These are phyloP conservation scores for Trichosphaerium sp. DNA, from an alignment of 78 protist species.

Conservation along the genomic window DNA sequence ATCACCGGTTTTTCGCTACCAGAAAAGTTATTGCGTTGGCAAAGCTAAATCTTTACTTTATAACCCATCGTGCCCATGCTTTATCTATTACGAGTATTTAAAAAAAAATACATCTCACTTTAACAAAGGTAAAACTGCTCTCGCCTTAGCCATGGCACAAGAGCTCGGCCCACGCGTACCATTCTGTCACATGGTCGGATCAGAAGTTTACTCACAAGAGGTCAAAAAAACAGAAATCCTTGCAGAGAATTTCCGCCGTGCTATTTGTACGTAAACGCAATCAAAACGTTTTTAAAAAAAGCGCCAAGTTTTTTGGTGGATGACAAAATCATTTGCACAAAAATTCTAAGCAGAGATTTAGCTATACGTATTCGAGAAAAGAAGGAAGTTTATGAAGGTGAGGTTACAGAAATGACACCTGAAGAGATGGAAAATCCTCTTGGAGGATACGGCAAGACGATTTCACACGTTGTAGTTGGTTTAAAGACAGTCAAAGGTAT, in stretches of 20 bases:
- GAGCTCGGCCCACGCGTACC: slow-evolving; percentile 98
- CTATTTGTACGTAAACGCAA: slow-evolving; percentile 76
- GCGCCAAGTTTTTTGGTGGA: background rate
- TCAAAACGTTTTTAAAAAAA: background rate
- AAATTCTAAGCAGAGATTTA: background rate
- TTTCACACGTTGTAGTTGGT: slow-evolving; percentile 87
- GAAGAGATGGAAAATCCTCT: slow-evolving; percentile 91
- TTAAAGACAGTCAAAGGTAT: slow-evolving; percentile 62
- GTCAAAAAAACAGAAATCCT: slow-evolving; percentile 96
- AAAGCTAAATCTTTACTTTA: background rate
- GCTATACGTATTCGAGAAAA: slow-evolving; percentile 95
- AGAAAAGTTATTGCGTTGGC: too few relatives aligned
- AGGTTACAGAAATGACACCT: slow-evolving; percentile 94
- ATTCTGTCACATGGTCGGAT: slow-evolving; percentile 97
- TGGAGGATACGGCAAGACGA: slow-evolving; percentile 93
- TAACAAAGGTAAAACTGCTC: slow-evolving; percentile 85
- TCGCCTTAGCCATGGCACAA: slow-evolving; percentile 92
- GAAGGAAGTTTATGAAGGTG: slow-evolving; percentile 99
- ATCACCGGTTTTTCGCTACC: too few relatives aligned
- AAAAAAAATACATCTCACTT: background rate
- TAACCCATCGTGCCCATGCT: background rate
- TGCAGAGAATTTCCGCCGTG: slow-evolving; percentile 97
- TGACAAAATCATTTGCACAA: background rate
- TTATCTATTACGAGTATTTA: background rate
- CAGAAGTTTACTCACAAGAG: slow-evolving; percentile 92